Evolutionary conservation across 805 yeast species (phyloP).

Genomic region (Cyberlindnera petersonii): DNA sequence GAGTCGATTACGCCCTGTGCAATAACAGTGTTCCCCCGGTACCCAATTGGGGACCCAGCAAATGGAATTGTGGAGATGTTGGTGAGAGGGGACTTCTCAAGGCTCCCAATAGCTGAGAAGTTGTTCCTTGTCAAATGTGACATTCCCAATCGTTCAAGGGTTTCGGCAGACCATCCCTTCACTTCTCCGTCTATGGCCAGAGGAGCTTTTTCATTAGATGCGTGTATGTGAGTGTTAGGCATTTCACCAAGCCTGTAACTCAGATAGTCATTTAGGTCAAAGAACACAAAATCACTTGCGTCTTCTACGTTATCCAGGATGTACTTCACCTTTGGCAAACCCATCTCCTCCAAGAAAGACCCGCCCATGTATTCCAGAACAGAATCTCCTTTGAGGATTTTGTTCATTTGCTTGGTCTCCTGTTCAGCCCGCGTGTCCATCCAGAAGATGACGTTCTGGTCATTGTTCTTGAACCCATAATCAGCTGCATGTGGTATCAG

Average conservation of each 20-base stretch:
- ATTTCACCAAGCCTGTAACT: constrained; percentile 28
- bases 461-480: constrained; percentile 19
- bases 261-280: constrained; percentile 49
- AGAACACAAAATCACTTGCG: constrained; percentile 33
- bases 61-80: constrained; percentile 19
- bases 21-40: constrained; percentile 16
- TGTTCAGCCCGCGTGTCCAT: constrained; percentile 48
- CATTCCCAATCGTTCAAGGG: constrained; percentile 27
- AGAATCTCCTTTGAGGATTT: constrained; percentile 12
- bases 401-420: constrained; percentile 31
- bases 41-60: constrained; percentile 32
- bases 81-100: constrained; percentile 18
- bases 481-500: constrained; percentile 34
- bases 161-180: constrained; percentile 44
- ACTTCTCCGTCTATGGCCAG: constrained; percentile 55
- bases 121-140: constrained; percentile 8
- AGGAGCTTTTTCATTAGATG: constrained; percentile 9
- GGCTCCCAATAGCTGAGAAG: constrained; percentile 30
- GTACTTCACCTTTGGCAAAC: constrained; percentile 47
- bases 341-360: constrained; percentile 52
- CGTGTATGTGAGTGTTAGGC: constrained; percentile 6
- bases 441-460: constrained; percentile 51
- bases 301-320: constrained; percentile 29
- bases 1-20: constrained; percentile 57
- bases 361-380: constrained; percentile 37